Evolutionary conservation across 2,329 filamentous ascomycete species (phyloP).

Genomic region (Apiospora koreana): DNA sequence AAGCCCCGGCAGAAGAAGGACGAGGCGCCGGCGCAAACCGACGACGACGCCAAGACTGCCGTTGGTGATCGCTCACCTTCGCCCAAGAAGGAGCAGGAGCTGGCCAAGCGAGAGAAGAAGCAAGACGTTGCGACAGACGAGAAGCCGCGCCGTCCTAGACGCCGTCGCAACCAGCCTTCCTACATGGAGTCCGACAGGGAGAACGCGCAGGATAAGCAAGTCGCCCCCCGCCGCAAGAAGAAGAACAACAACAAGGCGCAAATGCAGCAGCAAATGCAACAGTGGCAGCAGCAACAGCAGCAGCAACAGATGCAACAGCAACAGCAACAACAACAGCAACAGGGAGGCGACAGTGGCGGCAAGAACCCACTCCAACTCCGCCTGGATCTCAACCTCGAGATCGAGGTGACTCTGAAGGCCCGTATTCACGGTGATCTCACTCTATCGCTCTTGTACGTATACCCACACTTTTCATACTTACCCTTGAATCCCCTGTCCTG

Average conservation of each 20-base stretch:
- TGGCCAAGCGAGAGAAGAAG: conserved; percentile 14
- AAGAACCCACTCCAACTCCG: conserved; percentile 70
- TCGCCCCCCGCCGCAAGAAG: conserved; percentile 26
- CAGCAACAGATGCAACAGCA: conserved; percentile 19
- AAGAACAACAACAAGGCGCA: conserved; percentile 25
- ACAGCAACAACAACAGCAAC: conserved; percentile 32
- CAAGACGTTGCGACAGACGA: conserved; percentile 26
- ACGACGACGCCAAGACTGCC: conserved; percentile 20
- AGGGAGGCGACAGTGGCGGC: conserved; percentile 39
- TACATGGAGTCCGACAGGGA: conserved; percentile 27
- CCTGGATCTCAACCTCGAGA: conserved; percentile 78
- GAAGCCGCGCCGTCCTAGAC: conserved; percentile 23
- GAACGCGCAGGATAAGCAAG: conserved; percentile 27
- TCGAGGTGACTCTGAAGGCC: conserved; percentile 84
- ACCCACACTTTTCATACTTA: conserved; percentile 9
- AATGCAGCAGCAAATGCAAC: conserved; percentile 24
- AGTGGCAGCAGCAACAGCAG: conserved; percentile 27
- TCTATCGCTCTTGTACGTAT: conserved; percentile 62
- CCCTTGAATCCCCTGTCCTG: conserved; percentile 10
- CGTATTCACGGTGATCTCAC: conserved; percentile 84
- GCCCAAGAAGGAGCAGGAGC: conserved; percentile 23
- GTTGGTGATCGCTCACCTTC: conserved; percentile 30
- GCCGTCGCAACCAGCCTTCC: conserved; percentile 29
- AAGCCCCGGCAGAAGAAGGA: conserved; percentile 12
- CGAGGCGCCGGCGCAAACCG: conserved; percentile 14